Base-by-base conservation (phyloP, 768 basidiomycete species). In the Serpula lacrymans region DNA sequence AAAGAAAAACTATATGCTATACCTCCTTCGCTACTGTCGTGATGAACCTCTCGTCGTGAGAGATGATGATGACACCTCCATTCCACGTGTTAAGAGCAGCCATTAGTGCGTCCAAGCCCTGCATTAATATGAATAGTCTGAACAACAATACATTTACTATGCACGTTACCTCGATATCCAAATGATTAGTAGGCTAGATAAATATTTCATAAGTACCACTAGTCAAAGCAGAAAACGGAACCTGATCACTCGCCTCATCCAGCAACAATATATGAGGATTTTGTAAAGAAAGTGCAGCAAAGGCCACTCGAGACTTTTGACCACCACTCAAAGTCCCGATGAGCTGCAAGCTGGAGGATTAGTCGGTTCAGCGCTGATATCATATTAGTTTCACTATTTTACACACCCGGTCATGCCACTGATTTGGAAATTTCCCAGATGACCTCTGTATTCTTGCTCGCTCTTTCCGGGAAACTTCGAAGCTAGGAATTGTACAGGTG, bases 61-160 rank as follows among this genome's bases (percentile, higher is more conserved):
- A 92, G 52, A 93, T 91, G 49, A 92, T 71, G 47, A 95, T 93
- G 6, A 94, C 89, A 22, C 91, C 91, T 7, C 92, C 92, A 50
- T 90, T 91, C 88, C 86, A 94, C 9, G 68, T 66, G 46, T 74
- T 69, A 46, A 89, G 55, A 4, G 90, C 96, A 4, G 73, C 62
- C 84, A 97, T 96, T 38, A 98, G 70, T 1, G 93, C 96, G 56
- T 99, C 96, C 38, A 97, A 75, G 77, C 95, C 95, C 81, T 89
- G 57, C 21, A 33, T 26, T 48, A 25, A 16, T 43, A 29, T n/a
- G 9, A 12, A 41, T 14, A n/a, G n/a, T 48, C 17, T n/a, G n/a
- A n/a, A n/a, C n/a, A 46, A 27, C 33, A 18, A 32, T 8, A 16
- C 12, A 17, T 2, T 20, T 18, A 18, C 17, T 30, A 62, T 41